A percentile compares a stretch with the other conserved stretches of the same genome.
phyloP scores from a whole-genome alignment of 2,329 filamentous ascomycete species.

The Fulvia fulva region DNA sequence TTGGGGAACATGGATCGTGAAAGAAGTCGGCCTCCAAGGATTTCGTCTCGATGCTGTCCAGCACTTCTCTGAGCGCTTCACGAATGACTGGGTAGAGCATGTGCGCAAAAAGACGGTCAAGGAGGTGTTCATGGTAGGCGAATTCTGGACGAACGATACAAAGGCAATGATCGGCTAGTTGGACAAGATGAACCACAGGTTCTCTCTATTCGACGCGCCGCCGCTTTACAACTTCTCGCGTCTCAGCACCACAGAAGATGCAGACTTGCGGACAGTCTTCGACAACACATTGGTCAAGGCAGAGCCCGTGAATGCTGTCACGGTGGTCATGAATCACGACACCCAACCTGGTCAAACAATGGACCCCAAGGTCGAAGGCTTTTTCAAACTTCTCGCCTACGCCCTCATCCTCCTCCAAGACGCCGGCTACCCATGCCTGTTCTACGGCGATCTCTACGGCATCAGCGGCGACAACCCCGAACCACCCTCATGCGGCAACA shows the following conservation, averaged over 20 bases:
- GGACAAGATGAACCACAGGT: slow-evolving; percentile 50
- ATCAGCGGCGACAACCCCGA: slow-evolving; percentile 50
- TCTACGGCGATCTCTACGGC: slow-evolving; percentile 66
- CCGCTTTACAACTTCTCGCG: slow-evolving; percentile 63
- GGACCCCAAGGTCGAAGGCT: slow-evolving; percentile 59
- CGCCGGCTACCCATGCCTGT: slow-evolving; percentile 61
- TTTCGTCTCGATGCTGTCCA: slow-evolving; percentile 69
- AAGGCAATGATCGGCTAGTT: slow-evolving; percentile 53
- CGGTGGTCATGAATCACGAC: slow-evolving; percentile 59
- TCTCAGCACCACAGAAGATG: slow-evolving; percentile 47
- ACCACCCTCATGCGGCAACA: slow-evolving; percentile 36
- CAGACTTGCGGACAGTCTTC: slow-evolving; percentile 51
- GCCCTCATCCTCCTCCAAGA: slow-evolving; percentile 63
- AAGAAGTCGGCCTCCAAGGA: slow-evolving; percentile 57
- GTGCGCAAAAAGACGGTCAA: slow-evolving; percentile 39
- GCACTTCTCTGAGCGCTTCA: slow-evolving; percentile 64
- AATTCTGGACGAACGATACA: slow-evolving; percentile 62
- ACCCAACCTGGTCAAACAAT: slow-evolving; percentile 61
- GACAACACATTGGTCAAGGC: slow-evolving; percentile 19
- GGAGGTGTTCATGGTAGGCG: slow-evolving; percentile 62
- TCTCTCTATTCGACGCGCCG: slow-evolving; percentile 63
- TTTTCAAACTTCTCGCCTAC: slow-evolving; percentile 70
- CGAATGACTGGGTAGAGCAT: slow-evolving; percentile 57
- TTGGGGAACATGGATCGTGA: slow-evolving; percentile 65
- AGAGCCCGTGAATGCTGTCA: slow-evolving; percentile 15